Evolutionary conservation across 371 early-diverging fungal species (phyloP), one percentile per base, ranked within the genome.

Genomic region (Phascolomyces articulosus): DNA sequence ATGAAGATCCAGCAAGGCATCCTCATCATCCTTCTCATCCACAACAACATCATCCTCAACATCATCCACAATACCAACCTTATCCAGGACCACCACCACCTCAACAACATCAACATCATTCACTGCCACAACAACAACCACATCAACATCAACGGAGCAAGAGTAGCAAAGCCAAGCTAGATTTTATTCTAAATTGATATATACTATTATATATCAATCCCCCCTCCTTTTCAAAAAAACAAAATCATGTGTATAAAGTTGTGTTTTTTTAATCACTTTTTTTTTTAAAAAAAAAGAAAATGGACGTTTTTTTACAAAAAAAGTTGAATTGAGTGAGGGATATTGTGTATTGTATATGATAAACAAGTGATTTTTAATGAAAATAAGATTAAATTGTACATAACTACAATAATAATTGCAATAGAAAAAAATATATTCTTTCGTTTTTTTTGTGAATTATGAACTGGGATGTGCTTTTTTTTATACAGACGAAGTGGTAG

Each of bases 171-270:
- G 65, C 69, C 23, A 73, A 62, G 64, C 53, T 73, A 53, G 68
- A 73, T 60, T 73, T 73, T 62, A 73, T 73, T 59, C 60, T 73
- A 31, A 73, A 73, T 61, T 70, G 66, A 65, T 62, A 34, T 23
- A n/a, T 40, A 62, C 34, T 11, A 26, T 38, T 11, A 23, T 20
- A n/a, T 47, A 16, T 47, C n/a, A n/a, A n/a, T 47, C 47, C 21
- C 16, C 47, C 23, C 26, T 51, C 23, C 24, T 51, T 51, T 44
- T 44, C 16, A 44, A 13, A 13, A 18, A 13, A 18, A 18, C 44
- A 4, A 16, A n/a, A 8, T 18, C n/a, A 13, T 44, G 18, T 40
- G 41, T 40, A 40, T 40, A 58, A 58, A 57, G 57, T 57, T 31
- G 31, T n/a, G 47, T 18, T 7, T 47, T 47, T n/a, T 47, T 16